A percentile compares a stretch with the other conserved stretches of the same genome.
phyloP scores from a whole-genome alignment of 176 grass and related monocot genomes.

The Cocos nucifera region DNA sequence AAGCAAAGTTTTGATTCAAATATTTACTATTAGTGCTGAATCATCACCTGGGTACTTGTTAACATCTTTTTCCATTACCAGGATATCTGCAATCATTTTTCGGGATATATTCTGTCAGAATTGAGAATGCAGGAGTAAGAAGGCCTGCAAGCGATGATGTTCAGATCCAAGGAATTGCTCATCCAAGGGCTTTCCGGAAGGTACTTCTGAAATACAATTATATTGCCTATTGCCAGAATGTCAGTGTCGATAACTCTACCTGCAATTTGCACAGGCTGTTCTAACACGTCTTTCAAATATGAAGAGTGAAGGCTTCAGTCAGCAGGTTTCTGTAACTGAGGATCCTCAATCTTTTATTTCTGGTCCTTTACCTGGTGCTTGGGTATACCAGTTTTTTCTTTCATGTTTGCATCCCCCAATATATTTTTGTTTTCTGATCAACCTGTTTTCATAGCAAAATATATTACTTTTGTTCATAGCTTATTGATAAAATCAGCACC shows the following conservation, averaged over 20 bases:
- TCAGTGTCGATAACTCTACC: not conserved
- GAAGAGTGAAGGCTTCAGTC: conserved; percentile 30
- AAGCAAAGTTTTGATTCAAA: too few relatives aligned
- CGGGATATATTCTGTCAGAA: conserved; percentile 53
- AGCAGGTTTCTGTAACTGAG: conserved; percentile 21
- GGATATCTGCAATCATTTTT: conserved; percentile 57
- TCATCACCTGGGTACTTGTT: not conserved
- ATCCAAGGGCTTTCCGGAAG: conserved; percentile 52
- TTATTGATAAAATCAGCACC: too few relatives aligned
- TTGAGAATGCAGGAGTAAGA: conserved; percentile 43
- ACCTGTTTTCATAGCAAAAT: too few relatives aligned
- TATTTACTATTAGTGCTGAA: too few relatives aligned
- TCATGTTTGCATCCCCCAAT: not conserved
- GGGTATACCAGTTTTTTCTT: conserved; percentile 14
- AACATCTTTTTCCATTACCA: conserved; percentile 6
- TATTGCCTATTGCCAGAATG: not conserved
- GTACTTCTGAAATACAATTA: conserved; percentile 20
- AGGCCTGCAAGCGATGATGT: conserved; percentile 47
- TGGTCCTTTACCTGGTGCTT: conserved; percentile 7
- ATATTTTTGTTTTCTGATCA: too few relatives aligned
- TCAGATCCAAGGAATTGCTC: conserved; percentile 37
- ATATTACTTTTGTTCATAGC: not conserved
- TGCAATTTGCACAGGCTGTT: conserved; percentile 36
- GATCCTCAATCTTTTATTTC: conserved; percentile 16
- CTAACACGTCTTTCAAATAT: conserved; percentile 30